A percentile compares a stretch with the other conserved stretches of the same genome.
Conservation (phyloP, 345 rosid species). For the Iberis pinnata region DNA sequence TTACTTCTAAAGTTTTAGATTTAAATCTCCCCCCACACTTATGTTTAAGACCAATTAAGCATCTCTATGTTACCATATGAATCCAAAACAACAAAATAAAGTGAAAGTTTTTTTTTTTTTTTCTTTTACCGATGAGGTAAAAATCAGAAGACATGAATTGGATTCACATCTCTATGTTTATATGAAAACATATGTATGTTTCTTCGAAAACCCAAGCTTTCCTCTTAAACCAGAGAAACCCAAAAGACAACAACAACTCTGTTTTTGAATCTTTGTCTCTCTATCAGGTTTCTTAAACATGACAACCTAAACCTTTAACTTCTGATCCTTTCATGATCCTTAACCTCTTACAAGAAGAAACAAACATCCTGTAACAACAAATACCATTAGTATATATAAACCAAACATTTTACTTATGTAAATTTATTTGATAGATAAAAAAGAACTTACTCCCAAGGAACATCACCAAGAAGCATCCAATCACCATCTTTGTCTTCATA, state of each 20-base stretch:
- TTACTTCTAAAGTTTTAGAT: constrained; percentile 12
- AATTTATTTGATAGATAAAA: not conserved
- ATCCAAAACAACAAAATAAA: constrained; percentile 27
- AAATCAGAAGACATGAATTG: not conserved
- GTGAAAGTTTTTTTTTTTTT: not conserved
- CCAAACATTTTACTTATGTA: not conserved
- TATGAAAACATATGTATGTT: not conserved
- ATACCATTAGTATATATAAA: constrained; percentile 12
- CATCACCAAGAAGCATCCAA: constrained; percentile 90
- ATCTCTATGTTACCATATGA: constrained; percentile 23
- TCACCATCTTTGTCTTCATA: constrained; percentile 90
- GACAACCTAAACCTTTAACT: constrained; percentile 68
- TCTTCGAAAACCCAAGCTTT: constrained; percentile 44
- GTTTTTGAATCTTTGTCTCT: constrained; percentile 13
- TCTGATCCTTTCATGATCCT: constrained; percentile 93
- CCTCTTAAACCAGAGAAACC: constrained; percentile 12
- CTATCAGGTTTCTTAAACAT: constrained; percentile 35
- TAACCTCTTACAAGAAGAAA: constrained; percentile 73
- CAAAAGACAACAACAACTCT: too few relatives aligned
- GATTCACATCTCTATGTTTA: constrained; percentile 4
- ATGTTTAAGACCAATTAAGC: constrained; percentile 28
- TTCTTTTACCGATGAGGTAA: constrained; percentile 19
- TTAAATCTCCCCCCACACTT: too few relatives aligned
- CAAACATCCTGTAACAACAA: constrained; percentile 66
- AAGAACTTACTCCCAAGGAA: constrained; percentile 57